Evolutionary conservation across 768 basidiomycete genomes (phyloP), one percentile per base, ranked within the genome.

Genomic region (Lactarius deliciosus): DNA sequence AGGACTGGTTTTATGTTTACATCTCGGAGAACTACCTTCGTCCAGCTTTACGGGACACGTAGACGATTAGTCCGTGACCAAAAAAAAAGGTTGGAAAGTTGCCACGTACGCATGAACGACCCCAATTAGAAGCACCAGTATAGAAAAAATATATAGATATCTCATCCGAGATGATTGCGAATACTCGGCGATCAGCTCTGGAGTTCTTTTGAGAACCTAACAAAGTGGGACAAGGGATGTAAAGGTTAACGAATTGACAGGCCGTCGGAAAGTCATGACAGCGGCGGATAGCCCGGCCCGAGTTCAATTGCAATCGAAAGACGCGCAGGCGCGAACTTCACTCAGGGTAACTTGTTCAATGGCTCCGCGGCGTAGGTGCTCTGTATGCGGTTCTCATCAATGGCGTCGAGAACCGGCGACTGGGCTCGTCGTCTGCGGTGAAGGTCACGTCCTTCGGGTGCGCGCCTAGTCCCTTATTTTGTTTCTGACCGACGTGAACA

Each of bases 381-480:
- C 85, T 0, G 82, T 88, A 25, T 97, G 95, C 73, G 87, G 90
- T 10, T 95, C 94, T 28, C 85, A 84, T 59, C 85, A 89, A 74
- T 97, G 94, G 94, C 86, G 91, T 72, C 95, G 92, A 73, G 92
- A 94, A 66, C 85, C 86, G 13, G 83, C 87, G 0, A 90, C 87
- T 41, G 95, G 95, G 1, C 80, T 90, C 53, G 83, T 95, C 53
- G 87, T 89, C 2, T 97, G 95, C 76, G 90, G 87, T 70, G 95
- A 97, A 73, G 95, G 95, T 11, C 95, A 97, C 75, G 85, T 96
- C 66, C 83, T 94, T 36, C 91, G 93, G 83, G 94, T 93, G 74
- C 30, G 70, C 57, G 15, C 34, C 10, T 61, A 16, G 18, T 13
- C 50, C 13, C 34, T 25, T 20, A 36, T 32, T 47, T 5, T 13